Conservation (phyloP, 169 alveolate genomes). For the Plasmodium knowlesi region DNA sequence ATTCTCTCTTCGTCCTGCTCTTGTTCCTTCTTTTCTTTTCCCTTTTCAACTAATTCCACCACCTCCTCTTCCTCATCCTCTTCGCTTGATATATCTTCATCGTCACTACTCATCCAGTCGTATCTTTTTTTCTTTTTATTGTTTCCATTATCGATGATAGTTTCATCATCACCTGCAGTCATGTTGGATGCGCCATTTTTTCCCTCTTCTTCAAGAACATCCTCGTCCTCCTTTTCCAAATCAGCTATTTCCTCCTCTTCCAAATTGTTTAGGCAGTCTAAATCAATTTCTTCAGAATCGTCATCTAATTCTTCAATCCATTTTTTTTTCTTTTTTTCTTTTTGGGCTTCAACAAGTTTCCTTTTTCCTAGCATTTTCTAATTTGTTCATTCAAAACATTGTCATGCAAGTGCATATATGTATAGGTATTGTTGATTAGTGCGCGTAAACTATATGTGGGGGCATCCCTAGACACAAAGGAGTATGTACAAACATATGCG, state of each 20-base stretch:
- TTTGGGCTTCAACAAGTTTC: constrained; percentile 27
- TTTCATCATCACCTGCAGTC: constrained; percentile 19
- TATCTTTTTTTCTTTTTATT: constrained; percentile 45
- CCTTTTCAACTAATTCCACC: not conserved
- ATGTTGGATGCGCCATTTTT: not conserved
- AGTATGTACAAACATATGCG: not conserved
- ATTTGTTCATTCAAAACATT: constrained; percentile 20
- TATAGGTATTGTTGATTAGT: not conserved
- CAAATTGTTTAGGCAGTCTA: constrained; percentile 56
- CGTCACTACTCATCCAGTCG: constrained; percentile 77
- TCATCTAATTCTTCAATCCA: constrained; percentile 72
- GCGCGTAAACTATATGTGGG: not conserved
- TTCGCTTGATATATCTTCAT: constrained; percentile 70
- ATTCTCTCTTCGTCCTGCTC: not conserved
- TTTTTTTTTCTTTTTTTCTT: constrained; percentile 61
- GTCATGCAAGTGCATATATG: constrained; percentile 16
- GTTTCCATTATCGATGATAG: not conserved
- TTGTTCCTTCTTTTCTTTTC: not conserved
- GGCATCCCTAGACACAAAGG: not conserved
- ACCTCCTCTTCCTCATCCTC: constrained; percentile 40
- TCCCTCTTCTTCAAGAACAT: constrained; percentile 11
- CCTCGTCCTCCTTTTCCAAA: constrained; percentile 39
- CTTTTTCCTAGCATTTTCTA: constrained; percentile 69
- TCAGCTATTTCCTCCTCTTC: constrained; percentile 9
- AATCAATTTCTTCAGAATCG: constrained; percentile 72